These are phyloP conservation scores for Clitoria ternatea DNA, from an alignment of 306 rosid genomes.

Conservation along the genomic window DNA sequence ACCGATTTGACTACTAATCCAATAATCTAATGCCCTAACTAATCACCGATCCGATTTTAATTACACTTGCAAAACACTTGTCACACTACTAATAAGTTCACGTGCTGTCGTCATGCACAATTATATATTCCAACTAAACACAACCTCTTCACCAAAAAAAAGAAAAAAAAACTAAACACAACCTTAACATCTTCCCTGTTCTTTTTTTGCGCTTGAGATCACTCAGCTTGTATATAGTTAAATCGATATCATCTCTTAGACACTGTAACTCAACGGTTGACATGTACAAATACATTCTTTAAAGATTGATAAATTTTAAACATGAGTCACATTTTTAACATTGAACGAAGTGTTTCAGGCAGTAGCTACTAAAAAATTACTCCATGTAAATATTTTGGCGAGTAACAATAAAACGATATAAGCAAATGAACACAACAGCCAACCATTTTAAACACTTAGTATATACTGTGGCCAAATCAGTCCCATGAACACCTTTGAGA, in stretches of 20 bases:
- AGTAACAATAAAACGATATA: neutral
- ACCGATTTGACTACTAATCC: no score
- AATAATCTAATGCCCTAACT: no score
- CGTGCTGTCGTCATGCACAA: no score
- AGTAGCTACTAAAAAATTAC: neutral
- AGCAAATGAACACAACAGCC: neutral
- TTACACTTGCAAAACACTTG: no score
- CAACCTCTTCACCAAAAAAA: no score
- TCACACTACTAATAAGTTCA: no score
- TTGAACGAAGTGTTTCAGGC: neutral
- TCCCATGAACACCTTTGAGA: slow-evolving; percentile 29
- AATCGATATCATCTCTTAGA: neutral
- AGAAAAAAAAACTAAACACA: no score
- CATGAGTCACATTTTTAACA: neutral
- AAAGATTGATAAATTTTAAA: neutral
- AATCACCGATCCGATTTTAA: no score
- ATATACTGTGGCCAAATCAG: slow-evolving; percentile 20
- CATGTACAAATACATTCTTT: neutral
- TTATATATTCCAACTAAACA: no score
- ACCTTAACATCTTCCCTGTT: no score
- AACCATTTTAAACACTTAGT: slow-evolving; percentile 2
- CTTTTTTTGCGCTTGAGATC: no score
- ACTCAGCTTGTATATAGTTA: no score
- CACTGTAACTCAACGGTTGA: neutral
- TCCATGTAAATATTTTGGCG: neutral